phyloP scores from a whole-genome alignment of 257 asterid species.

The Ilex aquifolium region DNA sequence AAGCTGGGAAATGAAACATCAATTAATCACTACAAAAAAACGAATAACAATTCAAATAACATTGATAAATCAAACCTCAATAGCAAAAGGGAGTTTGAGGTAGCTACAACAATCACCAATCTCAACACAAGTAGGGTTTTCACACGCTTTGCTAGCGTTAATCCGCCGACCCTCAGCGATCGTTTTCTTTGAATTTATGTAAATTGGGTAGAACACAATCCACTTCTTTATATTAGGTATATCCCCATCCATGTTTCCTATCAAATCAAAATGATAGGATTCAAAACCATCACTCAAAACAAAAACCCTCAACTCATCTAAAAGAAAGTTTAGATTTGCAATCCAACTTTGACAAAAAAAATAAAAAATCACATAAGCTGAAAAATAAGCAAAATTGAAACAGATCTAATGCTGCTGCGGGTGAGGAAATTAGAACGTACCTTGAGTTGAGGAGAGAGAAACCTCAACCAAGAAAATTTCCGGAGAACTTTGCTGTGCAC shows the following conservation, averaged over 20 bases:
- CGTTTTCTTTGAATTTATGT: conserved; percentile 87
- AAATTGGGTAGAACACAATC: conserved; percentile 77
- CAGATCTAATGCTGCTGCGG: no score
- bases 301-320: no score
- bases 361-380: no score
- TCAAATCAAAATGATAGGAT: no score
- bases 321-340: no score
- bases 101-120: conserved; percentile 75
- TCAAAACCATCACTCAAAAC: no score
- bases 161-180: conserved; percentile 94
- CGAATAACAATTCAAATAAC: neutral
- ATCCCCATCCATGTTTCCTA: conserved; percentile 60
- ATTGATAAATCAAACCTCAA: conserved; percentile 47
- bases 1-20: neutral
- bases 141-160: conserved; percentile 72
- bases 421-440: no score
- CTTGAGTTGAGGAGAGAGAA: no score
- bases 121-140: conserved; percentile 80
- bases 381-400: no score
- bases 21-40: neutral
- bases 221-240: conserved; percentile 72
- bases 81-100: conserved; percentile 78
- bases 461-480: no score
- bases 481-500: no score
- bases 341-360: no score